These are phyloP conservation scores for Kodamaea alishanica DNA, from an alignment of 1,139 yeast genomes.

Conservation along the genomic window DNA sequence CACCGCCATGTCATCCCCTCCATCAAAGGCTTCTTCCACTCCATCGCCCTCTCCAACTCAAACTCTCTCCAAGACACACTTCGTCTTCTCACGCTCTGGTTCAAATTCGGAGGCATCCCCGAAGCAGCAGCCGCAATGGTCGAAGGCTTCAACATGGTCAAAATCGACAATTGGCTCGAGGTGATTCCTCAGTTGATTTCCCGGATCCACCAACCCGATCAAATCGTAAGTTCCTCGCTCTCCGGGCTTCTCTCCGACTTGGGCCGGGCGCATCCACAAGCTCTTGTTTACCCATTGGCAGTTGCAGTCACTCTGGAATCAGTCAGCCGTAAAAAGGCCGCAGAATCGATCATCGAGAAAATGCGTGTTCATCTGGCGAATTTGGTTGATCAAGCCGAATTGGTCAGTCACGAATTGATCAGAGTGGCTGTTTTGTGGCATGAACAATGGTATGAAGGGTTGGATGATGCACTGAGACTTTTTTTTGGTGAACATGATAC, in stretches of 20 bases:
- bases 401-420: constrained; percentile 90
- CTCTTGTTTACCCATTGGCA: constrained; percentile 89
- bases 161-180: constrained; percentile 90
- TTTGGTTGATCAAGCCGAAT: constrained; percentile 86
- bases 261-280: constrained; percentile 96
- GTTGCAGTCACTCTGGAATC: constrained; percentile 96
- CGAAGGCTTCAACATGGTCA: constrained; percentile 87
- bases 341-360: constrained; percentile 83
- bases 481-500: constrained; percentile 94
- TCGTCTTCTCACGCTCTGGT: constrained; percentile 89
- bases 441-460: constrained; percentile 96
- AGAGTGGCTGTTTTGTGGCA: constrained; percentile 97
- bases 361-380: constrained; percentile 85
- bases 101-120: constrained; percentile 87
- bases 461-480: constrained; percentile 92
- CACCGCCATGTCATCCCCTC: constrained; percentile 93
- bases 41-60: constrained; percentile 81
- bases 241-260: constrained; percentile 79
- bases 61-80: constrained; percentile 91
- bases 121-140: constrained; percentile 90
- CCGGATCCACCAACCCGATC: constrained; percentile 93
- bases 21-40: constrained; percentile 90
- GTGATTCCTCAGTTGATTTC: constrained; percentile 95
- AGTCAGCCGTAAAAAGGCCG: constrained; percentile 85
- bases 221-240: constrained; percentile 73